Evolutionary conservation across 2,329 filamentous ascomycete genomes (phyloP).

Genomic region (Onygenales sp.): DNA sequence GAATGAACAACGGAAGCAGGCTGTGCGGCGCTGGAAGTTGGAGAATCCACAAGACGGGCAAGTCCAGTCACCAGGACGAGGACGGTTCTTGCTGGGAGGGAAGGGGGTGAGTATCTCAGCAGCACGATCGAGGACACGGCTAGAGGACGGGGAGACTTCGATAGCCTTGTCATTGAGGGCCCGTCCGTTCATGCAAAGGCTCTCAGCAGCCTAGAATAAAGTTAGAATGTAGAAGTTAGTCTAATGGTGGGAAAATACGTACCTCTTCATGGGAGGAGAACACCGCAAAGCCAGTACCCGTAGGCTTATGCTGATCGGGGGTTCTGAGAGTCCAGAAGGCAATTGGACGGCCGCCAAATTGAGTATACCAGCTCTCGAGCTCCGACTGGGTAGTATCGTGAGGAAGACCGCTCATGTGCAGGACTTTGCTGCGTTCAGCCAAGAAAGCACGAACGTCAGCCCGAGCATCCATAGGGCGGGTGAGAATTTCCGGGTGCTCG

Average conservation of each 20-base stretch:
- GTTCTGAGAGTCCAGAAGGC: slow-evolving; percentile 98
- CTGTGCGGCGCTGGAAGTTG: slow-evolving; percentile 97
- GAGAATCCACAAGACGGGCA: slow-evolving; percentile 98
- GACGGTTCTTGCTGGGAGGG: slow-evolving; percentile 96
- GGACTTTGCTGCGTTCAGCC: slow-evolving; percentile 91
- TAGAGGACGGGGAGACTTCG: slow-evolving; percentile 96
- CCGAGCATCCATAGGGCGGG: slow-evolving; percentile 89
- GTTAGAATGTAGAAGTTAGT: slow-evolving; percentile 7
- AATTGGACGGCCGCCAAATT: slow-evolving; percentile 94
- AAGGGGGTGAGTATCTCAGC: slow-evolving; percentile 95
- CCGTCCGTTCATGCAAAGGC: slow-evolving; percentile 97
- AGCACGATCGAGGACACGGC: slow-evolving; percentile 87
- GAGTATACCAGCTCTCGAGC: slow-evolving; percentile 98
- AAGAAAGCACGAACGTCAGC: slow-evolving; percentile 95
- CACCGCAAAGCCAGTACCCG: slow-evolving; percentile 92
- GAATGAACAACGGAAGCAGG: slow-evolving; percentile 98
- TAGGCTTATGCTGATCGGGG: slow-evolving; percentile 98
- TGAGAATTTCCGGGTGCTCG: slow-evolving; percentile 90
- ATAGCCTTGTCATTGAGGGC: slow-evolving; percentile 98
- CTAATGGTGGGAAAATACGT: slow-evolving; percentile 29
- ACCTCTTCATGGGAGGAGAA: slow-evolving; percentile 99
- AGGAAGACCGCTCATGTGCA: slow-evolving; percentile 94
- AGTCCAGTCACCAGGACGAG: slow-evolving; percentile 95
- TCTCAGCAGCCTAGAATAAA: slow-evolving; percentile 71
- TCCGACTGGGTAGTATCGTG: slow-evolving; percentile 98